Conservation (phyloP, 345 rosid genomes). For the Acer saccharum region DNA sequence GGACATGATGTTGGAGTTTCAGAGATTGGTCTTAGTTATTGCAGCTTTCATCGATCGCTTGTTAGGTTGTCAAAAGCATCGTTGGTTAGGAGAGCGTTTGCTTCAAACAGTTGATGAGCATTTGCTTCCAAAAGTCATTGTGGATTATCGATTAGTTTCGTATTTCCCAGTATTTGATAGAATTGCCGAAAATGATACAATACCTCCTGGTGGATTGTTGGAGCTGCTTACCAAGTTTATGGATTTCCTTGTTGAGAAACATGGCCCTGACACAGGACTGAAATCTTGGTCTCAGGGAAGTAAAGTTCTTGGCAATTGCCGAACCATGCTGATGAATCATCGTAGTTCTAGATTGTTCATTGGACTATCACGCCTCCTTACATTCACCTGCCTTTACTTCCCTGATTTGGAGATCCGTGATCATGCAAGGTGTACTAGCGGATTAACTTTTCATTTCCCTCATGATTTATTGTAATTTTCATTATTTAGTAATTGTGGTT, state of each 20-base stretch:
- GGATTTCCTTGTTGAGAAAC: conserved; percentile 64
- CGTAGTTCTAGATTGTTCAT: conserved; percentile 84
- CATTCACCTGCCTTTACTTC: conserved; percentile 82
- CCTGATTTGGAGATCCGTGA: conserved; percentile 98
- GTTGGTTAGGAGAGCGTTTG: conserved; percentile 75
- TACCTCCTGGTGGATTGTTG: conserved; percentile 74
- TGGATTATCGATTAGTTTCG: conserved; percentile 57
- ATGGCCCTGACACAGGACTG: conserved; percentile 62
- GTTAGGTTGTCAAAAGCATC: conserved; percentile 71
- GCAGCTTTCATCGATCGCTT: conserved; percentile 72
- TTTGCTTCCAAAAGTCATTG: conserved; percentile 63
- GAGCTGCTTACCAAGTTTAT: conserved; percentile 66
- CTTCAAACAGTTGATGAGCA: conserved; percentile 75
- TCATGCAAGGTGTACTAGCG: conserved; percentile 68
- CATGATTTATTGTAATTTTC: conserved; percentile 6
- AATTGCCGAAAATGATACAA: conserved; percentile 68
- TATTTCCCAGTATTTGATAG: conserved; percentile 79
- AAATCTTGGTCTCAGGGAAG: conserved; percentile 92
- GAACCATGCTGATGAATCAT: conserved; percentile 86
- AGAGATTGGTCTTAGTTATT: conserved; percentile 71
- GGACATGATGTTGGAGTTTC: conserved; percentile 62
- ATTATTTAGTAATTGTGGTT: background rate
- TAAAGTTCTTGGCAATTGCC: conserved; percentile 86
- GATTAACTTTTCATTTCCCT: background rate
- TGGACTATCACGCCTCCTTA: conserved; percentile 78